Evolutionary conservation across 768 basidiomycete species (phyloP).

Genomic region (Amanita muscaria): DNA sequence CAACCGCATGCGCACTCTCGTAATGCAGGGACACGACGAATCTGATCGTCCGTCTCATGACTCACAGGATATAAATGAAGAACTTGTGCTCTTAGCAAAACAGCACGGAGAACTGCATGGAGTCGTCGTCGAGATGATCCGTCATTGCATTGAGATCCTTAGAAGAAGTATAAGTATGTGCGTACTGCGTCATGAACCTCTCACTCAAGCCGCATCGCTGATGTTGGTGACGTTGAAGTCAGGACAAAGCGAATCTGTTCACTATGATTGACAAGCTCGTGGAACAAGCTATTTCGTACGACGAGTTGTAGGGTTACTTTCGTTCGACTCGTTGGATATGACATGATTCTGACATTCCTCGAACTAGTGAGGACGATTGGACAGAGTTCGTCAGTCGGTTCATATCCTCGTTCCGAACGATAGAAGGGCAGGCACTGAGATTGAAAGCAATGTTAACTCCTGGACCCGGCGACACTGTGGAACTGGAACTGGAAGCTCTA

Average conservation of each 20-base stretch:
- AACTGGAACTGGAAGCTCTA: constrained; percentile 54
- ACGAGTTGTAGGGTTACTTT: constrained; percentile 47
- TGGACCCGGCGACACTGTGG: constrained; percentile 32
- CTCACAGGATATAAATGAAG: constrained; percentile 46
- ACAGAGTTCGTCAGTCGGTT: constrained; percentile 50
- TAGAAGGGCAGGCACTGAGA: constrained; percentile 59
- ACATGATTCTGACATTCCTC: constrained; percentile 13
- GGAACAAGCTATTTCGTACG: constrained; percentile 46
- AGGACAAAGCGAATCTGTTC: constrained; percentile 51
- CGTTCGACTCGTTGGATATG: background rate
- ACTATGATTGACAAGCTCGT: constrained; percentile 58
- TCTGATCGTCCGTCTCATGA: constrained; percentile 35
- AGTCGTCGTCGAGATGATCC: constrained; percentile 50
- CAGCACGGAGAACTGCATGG: constrained; percentile 58
- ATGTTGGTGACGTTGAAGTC: constrained; percentile 27
- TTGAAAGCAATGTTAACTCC: constrained; percentile 34
- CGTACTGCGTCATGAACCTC: constrained; percentile 18
- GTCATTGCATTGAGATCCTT: constrained; percentile 45
- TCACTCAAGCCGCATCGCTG: background rate
- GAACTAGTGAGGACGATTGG: constrained; percentile 57
- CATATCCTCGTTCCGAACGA: constrained; percentile 48
- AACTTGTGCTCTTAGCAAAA: constrained; percentile 50
- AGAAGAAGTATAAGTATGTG: constrained; percentile 55
- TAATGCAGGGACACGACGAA: constrained; percentile 18
- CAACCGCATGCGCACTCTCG: constrained; percentile 41